Evolutionary conservation across 371 early-diverging fungal genomes (phyloP).

Genomic region (Mucor racemosus): DNA sequence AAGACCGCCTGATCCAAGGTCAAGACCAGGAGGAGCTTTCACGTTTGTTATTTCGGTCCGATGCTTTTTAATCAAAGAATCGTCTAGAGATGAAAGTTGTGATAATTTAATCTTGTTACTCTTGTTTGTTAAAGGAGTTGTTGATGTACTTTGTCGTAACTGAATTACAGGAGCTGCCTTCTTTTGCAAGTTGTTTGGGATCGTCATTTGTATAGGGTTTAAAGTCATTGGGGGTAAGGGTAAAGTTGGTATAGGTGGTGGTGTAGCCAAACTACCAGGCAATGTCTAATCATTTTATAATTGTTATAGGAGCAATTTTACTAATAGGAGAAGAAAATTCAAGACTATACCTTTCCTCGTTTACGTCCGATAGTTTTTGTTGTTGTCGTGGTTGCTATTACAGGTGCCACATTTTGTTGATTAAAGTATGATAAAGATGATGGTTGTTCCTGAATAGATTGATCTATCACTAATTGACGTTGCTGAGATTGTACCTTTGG

Average conservation of each 20-base stretch:
- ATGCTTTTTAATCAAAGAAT: not conserved
- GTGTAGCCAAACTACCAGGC: constrained; percentile 52
- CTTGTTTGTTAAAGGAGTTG: constrained; percentile 13
- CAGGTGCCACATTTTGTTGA: not conserved
- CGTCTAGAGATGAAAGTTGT: not conserved
- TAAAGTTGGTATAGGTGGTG: constrained; percentile 45
- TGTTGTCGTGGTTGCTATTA: not conserved
- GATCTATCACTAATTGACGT: not conserved
- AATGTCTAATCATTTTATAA: constrained; percentile 34
- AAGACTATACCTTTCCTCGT: constrained; percentile 46
- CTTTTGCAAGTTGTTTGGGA: constrained; percentile 21
- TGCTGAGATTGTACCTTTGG: not conserved
- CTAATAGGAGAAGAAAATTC: not conserved
- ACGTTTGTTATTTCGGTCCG: not conserved
- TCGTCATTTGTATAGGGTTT: constrained; percentile 42
- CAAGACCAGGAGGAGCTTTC: not conserved
- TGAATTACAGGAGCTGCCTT: not conserved
- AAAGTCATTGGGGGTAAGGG: constrained; percentile 54
- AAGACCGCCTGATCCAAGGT: constrained; percentile 6
- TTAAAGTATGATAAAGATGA: not conserved
- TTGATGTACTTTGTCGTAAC: constrained; percentile 16
- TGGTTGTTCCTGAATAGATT: not conserved
- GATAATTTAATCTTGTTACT: constrained; percentile 13
- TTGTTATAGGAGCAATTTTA: not conserved
- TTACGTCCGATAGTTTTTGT: constrained; percentile 27